Evolutionary conservation across 805 yeast genomes (phyloP), one percentile per base, ranked within the genome.

Genomic region (Candida methanosorbosa): DNA sequence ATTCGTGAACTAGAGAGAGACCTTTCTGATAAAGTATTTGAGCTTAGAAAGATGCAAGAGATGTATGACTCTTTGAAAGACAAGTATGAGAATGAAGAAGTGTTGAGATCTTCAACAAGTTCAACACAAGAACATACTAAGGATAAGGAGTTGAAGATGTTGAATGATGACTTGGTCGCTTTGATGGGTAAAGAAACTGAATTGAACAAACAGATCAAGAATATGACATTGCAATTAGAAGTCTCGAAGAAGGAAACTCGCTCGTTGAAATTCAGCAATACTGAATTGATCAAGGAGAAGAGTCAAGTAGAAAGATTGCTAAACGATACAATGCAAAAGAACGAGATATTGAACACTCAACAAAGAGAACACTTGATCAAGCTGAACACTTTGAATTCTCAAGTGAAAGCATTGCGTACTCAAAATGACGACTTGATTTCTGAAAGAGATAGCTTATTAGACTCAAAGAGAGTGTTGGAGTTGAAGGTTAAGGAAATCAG

Each of bases 101-200:
- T 57, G 16, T 43, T 59, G n/a, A 46, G 61, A 36, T 27, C 50
- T 19, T 56, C 63, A 4, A 50, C 59, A 2, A 44, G 54, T 5
- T 56, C 60, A 6, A 38, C 45, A 20, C 44, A 46, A 18, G 41
- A 54, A 3, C 45, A 46, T 12, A 41, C 53, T 17, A 63, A 61
- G 33, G 70, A 64, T 32, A 63, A 59, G 22, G 82, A 82, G 45
- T 59, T 81, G 33, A 66, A 70, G 34, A 59, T 63, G 33, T 50
- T 82, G 38, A 73, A 70, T 41, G 63, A 63, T 24, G 77, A 76
- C 31, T 50, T 84, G 26, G 63, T 68, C 25, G 61, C 63, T 36
- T 68, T 73, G 42, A 61, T 77, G 58, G 76, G 77, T 44, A 66
- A 64, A 26, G 94, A 85, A 52, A 76, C 85, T 1, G 74, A 70